A percentile compares a stretch with the other conserved stretches of the same genome.
Evolutionary conservation across 257 asterid species (phyloP).

Genomic region (Echites panduratus): DNA sequence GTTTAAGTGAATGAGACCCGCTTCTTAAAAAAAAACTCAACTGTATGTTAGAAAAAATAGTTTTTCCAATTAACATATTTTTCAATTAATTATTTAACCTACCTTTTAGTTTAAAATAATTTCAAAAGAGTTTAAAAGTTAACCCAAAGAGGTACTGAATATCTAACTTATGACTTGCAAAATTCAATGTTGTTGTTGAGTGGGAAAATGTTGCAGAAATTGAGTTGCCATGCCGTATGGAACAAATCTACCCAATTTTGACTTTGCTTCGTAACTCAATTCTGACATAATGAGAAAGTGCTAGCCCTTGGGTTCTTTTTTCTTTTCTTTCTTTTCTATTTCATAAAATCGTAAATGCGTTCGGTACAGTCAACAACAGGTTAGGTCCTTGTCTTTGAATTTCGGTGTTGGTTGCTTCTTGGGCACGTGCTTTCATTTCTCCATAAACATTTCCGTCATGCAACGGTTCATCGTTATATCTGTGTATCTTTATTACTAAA

Average conservation of each 20-base stretch:
- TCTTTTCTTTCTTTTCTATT: too few relatives aligned
- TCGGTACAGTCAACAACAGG: neutral
- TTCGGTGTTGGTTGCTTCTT: neutral
- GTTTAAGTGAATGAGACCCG: too few relatives aligned
- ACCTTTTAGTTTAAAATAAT: too few relatives aligned
- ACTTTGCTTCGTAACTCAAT: neutral
- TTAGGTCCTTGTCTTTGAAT: slow-evolving; percentile 5
- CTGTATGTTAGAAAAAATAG: too few relatives aligned
- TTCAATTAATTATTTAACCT: too few relatives aligned
- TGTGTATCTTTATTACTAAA: too few relatives aligned
- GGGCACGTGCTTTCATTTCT: neutral
- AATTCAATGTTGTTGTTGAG: neutral
- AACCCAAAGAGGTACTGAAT: too few relatives aligned
- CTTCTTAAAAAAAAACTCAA: too few relatives aligned
- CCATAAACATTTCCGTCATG: neutral
- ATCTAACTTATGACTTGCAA: neutral
- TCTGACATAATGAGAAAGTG: too few relatives aligned
- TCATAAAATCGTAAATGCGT: neutral
- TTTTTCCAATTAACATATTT: too few relatives aligned
- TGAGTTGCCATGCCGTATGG: neutral
- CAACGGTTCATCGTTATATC: neutral
- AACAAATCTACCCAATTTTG: neutral
- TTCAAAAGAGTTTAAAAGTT: too few relatives aligned
- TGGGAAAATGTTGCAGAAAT: neutral
- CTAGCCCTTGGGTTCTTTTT: too few relatives aligned